Conservation (phyloP, 2,329 filamentous ascomycete genomes). For the Paramyrothecium roridum region DNA sequence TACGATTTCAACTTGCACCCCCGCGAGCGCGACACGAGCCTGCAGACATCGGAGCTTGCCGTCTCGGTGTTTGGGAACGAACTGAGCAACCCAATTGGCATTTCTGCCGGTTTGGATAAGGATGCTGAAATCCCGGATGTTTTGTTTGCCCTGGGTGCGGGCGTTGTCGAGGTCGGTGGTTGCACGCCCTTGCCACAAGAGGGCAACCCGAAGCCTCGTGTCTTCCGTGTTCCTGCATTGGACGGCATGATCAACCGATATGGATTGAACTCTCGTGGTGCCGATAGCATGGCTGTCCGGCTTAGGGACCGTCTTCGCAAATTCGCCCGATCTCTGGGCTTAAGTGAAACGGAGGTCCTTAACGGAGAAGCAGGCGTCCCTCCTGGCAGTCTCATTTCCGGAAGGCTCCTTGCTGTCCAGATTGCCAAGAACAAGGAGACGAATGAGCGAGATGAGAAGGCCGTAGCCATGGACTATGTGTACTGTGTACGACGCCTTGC, state of each 20-base stretch:
- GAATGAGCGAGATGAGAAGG: conserved; percentile 77
- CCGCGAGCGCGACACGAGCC: conserved; percentile 63
- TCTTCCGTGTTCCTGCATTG: conserved; percentile 81
- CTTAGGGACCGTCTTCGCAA: conserved; percentile 74
- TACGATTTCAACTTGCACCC: conserved; percentile 75
- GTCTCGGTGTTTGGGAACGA: conserved; percentile 69
- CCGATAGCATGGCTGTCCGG: conserved; percentile 78
- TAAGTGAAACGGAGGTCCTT: conserved; percentile 71
- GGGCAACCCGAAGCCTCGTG: conserved; percentile 83
- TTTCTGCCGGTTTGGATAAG: conserved; percentile 95
- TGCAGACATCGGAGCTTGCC: conserved; percentile 28
- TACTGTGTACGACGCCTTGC: conserved; percentile 81
- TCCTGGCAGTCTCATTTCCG: conserved; percentile 73
- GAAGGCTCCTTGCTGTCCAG: conserved; percentile 82
- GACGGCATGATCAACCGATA: conserved; percentile 94
- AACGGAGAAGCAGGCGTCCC: conserved; percentile 75
- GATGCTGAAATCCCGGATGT: conserved; percentile 83
- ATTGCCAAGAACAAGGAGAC: conserved; percentile 97
- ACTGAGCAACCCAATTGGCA: conserved; percentile 84
- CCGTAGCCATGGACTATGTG: conserved; percentile 80
- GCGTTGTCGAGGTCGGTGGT: conserved; percentile 88
- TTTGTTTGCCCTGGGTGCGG: conserved; percentile 80
- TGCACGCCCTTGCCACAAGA: conserved; percentile 83
- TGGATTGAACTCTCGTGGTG: conserved; percentile 88
- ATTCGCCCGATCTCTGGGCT: conserved; percentile 69